phyloP scores from a whole-genome alignment of 2,329 filamentous ascomycete genomes.

The Pseudopyrenochaeta lycopersici region DNA sequence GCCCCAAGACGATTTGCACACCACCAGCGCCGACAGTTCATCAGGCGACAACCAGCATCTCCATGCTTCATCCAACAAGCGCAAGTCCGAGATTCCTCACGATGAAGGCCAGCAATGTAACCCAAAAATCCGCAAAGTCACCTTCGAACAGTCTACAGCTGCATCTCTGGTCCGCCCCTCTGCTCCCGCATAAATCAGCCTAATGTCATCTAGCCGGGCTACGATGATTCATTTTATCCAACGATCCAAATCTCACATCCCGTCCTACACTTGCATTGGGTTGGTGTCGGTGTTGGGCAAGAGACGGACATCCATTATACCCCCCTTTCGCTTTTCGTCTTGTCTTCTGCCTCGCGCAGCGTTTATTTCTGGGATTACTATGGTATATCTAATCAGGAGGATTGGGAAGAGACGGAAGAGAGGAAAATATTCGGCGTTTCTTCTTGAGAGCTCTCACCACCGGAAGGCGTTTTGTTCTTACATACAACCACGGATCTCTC shows the following conservation, averaged over 20 bases:
- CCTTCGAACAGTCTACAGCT: slow-evolving; percentile 16
- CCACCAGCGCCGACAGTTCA: slow-evolving; percentile 2
- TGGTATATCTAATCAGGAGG: slow-evolving; percentile 1
- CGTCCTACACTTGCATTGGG: slow-evolving; percentile 28
- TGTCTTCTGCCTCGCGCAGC: slow-evolving; percentile 3
- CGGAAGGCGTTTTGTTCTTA: background rate
- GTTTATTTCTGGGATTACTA: slow-evolving; percentile 1
- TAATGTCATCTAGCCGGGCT: slow-evolving; percentile 2
- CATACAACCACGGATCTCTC: background rate
- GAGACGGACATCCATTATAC: slow-evolving; percentile 28
- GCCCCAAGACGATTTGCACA: slow-evolving; percentile 9
- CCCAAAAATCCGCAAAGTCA: slow-evolving; percentile 23
- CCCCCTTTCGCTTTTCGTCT: slow-evolving; percentile 16
- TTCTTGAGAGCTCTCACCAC: slow-evolving; percentile 1
- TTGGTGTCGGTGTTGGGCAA: slow-evolving; percentile 27
- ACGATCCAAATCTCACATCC: slow-evolving; percentile 7
- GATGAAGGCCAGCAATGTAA: slow-evolving; percentile 8
- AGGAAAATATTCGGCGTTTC: slow-evolving; percentile 16
- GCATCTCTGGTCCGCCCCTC: slow-evolving; percentile 23
- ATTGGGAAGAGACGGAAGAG: slow-evolving; percentile 9
- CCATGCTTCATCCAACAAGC: slow-evolving; percentile 18
- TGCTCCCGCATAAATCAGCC: slow-evolving; percentile 14
- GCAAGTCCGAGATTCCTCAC: slow-evolving; percentile 24
- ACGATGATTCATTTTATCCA: slow-evolving; percentile 7
- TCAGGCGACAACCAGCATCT: background rate